Evolutionary conservation across 805 yeast genomes (phyloP), one percentile per base, ranked within the genome.

Genomic region (Grigorovia transvaalensis): DNA sequence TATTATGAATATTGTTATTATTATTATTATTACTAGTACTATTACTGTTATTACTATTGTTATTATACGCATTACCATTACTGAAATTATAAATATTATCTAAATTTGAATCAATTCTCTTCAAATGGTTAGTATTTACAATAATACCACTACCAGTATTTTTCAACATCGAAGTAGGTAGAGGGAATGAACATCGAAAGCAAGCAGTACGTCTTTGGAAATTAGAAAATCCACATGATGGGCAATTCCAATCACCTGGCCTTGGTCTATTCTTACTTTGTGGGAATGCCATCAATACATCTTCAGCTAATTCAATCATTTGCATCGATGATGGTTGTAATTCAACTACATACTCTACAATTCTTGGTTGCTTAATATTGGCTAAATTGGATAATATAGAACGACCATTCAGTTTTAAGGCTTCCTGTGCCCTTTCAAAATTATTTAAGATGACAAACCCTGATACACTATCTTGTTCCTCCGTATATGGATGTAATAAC

Each of bases 231-330:
- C 96, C 96, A 74, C 97, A 90, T 7, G 90, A 82, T 27, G 96
- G 96, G 68, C 97, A 90, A n/a, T 86, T 87, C 97, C 97, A 90
- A 66, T 90, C 97, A 19, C 97, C 97, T 0, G 97, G 97, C 63
- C 97, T 76, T 20, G 96, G 96, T 60, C 93, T 76, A 68, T 90
- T 89, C 58, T 88, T 85, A 40, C 82, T 78, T 33, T 84, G 81
- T 15, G 96, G 96, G 70, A 90, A 90, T 3, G 95, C 88, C 0
- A 87, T 77, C 54, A 90, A 71, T 45, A 90, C 77, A 43, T 85
- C 95, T 58, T 81, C 85, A 1, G 96, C 96, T 54, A 81, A 77
- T 57, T 88, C 96, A 47, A 90, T 72, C 2, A 90, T 86, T 44
- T 77, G 71, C 2, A 83, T 77, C 44, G 93, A 83, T 0, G 96